These are phyloP conservation scores for Nakaseomyces uthaithaninus DNA, from an alignment of 1,139 yeast genomes.

Conservation along the genomic window DNA sequence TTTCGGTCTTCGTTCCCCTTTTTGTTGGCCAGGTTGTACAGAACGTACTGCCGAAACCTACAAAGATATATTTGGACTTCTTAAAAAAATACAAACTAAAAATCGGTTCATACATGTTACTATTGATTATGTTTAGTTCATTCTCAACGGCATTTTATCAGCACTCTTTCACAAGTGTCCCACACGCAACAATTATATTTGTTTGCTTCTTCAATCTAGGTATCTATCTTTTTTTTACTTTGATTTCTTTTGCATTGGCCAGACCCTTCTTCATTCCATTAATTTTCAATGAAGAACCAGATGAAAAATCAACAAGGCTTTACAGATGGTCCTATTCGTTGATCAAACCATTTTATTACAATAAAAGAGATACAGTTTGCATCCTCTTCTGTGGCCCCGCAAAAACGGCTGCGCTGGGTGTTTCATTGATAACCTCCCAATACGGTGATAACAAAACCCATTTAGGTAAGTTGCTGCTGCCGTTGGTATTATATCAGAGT, in stretches of 20 bases:
- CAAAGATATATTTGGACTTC: conserved; percentile 44
- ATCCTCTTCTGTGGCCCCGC: conserved; percentile 88
- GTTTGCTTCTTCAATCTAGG: conserved; percentile 76
- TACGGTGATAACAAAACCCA: conserved; percentile 56
- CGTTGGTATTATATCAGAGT: conserved; percentile 76
- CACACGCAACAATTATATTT: conserved; percentile 61
- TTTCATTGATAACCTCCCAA: conserved; percentile 70
- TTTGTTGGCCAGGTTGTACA: conserved; percentile 83
- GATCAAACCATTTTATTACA: conserved; percentile 63
- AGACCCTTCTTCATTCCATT: conserved; percentile 49
- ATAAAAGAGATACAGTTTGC: conserved; percentile 63
- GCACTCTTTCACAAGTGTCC: conserved; percentile 63
- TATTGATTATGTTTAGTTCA: conserved; percentile 74
- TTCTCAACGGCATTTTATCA: conserved; percentile 85
- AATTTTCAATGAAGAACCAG: conserved; percentile 43
- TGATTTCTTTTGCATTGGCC: conserved; percentile 47
- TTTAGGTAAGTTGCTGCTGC: conserved; percentile 67
- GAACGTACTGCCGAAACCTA: conserved; percentile 56
- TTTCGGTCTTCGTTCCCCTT: conserved; percentile 73
- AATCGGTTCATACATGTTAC: conserved; percentile 69
- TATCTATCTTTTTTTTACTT: conserved; percentile 65
- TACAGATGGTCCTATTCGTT: conserved; percentile 37
- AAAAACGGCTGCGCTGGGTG: conserved; percentile 87
- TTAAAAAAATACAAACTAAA: conserved; percentile 55
- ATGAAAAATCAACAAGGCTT: conserved; percentile 35